Conservation (phyloP, 2,329 filamentous ascomycete genomes). For the Alternaria burnsii region DNA sequence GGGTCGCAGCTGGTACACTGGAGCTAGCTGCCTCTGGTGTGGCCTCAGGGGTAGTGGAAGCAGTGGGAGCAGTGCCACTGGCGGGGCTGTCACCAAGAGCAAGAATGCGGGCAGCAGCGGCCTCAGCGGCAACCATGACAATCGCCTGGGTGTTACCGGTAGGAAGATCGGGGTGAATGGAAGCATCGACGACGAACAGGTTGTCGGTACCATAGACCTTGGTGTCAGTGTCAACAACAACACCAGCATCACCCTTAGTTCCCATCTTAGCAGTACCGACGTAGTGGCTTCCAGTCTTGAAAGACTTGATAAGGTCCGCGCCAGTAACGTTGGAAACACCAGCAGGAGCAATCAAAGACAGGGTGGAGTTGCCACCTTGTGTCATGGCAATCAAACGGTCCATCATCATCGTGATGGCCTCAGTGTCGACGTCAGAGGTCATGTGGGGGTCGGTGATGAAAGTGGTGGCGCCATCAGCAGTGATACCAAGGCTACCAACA, state of each 20-base stretch:
- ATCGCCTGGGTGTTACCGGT: slow-evolving; percentile 73
- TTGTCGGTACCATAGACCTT: slow-evolving; percentile 57
- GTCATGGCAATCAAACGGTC: slow-evolving; percentile 55
- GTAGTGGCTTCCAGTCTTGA: slow-evolving; percentile 50
- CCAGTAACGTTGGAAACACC: slow-evolving; percentile 54
- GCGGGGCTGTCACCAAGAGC: slow-evolving; percentile 47
- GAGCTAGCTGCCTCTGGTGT: slow-evolving; percentile 3
- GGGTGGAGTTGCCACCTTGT: slow-evolving; percentile 36
- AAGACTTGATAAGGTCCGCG: slow-evolving; percentile 45
- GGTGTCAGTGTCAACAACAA: slow-evolving; percentile 51
- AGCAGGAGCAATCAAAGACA: slow-evolving; percentile 45
- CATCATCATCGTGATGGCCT: slow-evolving; percentile 55
- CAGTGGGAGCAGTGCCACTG: slow-evolving; percentile 4
- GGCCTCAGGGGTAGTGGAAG: slow-evolving; percentile 11
- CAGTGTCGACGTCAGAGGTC: slow-evolving; percentile 56
- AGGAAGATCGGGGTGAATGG: slow-evolving; percentile 70
- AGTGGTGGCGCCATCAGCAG: slow-evolving; percentile 49
- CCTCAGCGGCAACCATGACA: slow-evolving; percentile 71
- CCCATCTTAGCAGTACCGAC: slow-evolving; percentile 65
- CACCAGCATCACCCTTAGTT: slow-evolving; percentile 50
- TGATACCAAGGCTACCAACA: slow-evolving; percentile 62
- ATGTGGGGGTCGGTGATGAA: slow-evolving; percentile 62
- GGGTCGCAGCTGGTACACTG: not conserved
- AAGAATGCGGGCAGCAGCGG: slow-evolving; percentile 63
- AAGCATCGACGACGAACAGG: slow-evolving; percentile 57